Percentiles rank a stretch among this genome's conserved stretches.
Evolutionary conservation across 441 rosid genomes (phyloP).

Genomic region (Kokia cookei): DNA sequence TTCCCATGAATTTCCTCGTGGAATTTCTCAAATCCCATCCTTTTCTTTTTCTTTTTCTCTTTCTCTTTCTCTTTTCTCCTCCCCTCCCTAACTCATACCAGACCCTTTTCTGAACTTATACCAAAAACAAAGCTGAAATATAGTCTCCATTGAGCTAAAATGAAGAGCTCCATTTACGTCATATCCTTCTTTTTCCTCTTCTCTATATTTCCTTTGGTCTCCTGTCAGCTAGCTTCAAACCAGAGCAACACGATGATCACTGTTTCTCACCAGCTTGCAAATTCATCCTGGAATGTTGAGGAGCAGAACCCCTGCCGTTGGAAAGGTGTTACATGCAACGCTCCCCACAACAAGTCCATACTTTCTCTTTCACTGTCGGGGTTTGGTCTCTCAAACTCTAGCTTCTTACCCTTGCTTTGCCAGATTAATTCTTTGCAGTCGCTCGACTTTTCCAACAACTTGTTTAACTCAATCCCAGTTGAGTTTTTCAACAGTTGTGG

Average conservation of each 20-base stretch:
- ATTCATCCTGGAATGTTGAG: conserved; percentile 30
- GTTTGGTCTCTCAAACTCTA: conserved; percentile 31
- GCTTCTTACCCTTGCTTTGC: conserved; percentile 42
- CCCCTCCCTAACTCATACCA: neutral
- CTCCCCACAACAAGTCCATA: conserved; percentile 27
- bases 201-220: conserved; percentile 18
- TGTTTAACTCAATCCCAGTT: conserved; percentile 36
- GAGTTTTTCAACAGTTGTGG: conserved; percentile 41
- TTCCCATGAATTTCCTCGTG: neutral
- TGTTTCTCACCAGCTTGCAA: conserved; percentile 25
- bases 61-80: neutral
- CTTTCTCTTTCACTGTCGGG: conserved; percentile 30
- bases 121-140: neutral
- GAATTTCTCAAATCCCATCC: neutral
- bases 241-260: conserved; percentile 41
- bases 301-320: conserved; percentile 50
- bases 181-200: conserved; percentile 9
- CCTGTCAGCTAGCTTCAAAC: conserved; percentile 26
- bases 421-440: conserved; percentile 40
- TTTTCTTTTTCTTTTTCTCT: neutral
- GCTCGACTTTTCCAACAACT: conserved; percentile 54
- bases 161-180: neutral
- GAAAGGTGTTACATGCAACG: conserved; percentile 49
- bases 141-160: neutral
- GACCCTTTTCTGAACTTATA: neutral